Evolutionary conservation across 768 basidiomycete species (phyloP).

Genomic region (Amanita phalloides): DNA sequence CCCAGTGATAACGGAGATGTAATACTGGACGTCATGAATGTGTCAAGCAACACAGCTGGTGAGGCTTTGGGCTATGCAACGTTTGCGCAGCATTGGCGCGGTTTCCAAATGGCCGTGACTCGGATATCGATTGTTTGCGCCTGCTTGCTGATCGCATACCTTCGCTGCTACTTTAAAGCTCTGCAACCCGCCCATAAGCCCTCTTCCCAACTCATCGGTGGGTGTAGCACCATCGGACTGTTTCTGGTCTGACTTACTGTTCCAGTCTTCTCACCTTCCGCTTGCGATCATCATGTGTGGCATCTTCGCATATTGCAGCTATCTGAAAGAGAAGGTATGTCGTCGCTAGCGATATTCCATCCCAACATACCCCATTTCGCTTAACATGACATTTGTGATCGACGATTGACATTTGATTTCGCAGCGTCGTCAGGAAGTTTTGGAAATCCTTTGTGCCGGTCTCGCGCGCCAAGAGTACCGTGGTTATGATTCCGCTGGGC

Average conservation of each 20-base stretch:
- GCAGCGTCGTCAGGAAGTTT: conserved; percentile 81
- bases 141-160: neutral
- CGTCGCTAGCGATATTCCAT: neutral
- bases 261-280: neutral
- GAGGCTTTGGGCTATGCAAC: neutral
- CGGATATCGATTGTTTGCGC: conserved; percentile 2
- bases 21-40: no score
- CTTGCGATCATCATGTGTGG: conserved; percentile 58
- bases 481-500: conserved; percentile 93
- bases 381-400: neutral
- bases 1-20: no score
- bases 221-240: neutral
- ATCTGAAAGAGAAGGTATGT: conserved; percentile 86
- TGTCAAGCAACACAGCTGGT: no score
- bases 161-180: conserved; percentile 5
- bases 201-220: neutral
- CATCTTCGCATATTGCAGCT: conserved; percentile 96
- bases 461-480: conserved; percentile 95
- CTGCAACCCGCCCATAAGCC: neutral
- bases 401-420: conserved; percentile 7
- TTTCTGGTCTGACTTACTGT: neutral
- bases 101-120: neutral
- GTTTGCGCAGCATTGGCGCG: neutral
- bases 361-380: neutral
- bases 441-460: conserved; percentile 85